Percentiles rank a stretch among this genome's conserved stretches.
These are phyloP conservation scores for Conidiobolus incongruus DNA, from an alignment of 371 early-diverging fungal species.

Conservation along the genomic window DNA sequence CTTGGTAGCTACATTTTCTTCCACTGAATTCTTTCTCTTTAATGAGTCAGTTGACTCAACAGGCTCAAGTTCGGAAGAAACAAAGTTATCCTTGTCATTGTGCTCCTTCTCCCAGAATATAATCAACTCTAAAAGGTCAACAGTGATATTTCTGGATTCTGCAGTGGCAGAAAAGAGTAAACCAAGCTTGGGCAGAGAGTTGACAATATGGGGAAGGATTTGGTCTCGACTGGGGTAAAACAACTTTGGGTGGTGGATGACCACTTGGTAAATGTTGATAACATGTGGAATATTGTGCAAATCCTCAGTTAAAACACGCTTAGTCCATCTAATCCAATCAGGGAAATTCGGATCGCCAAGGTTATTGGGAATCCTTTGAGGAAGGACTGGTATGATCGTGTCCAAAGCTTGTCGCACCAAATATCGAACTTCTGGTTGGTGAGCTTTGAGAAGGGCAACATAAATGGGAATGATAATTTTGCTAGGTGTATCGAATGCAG, in stretches of 20 bases:
- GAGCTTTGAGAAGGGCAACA: conserved; percentile 65
- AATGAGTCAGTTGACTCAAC: conserved; percentile 2
- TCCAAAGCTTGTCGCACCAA: conserved; percentile 88
- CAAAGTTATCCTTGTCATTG: conserved; percentile 8
- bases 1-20: conserved; percentile 13
- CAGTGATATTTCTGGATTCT: conserved; percentile 65
- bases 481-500: conserved; percentile 75
- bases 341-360: conserved; percentile 27
- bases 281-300: conserved; percentile 70
- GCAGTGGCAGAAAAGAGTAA: conserved; percentile 58
- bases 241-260: conserved; percentile 70
- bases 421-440: conserved; percentile 56
- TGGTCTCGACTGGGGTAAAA: conserved; percentile 74
- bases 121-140: conserved; percentile 77
- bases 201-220: conserved; percentile 73
- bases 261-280: conserved; percentile 67
- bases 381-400: conserved; percentile 71
- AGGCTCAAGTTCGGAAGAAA: conserved; percentile 5
- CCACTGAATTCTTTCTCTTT: conserved; percentile 7
- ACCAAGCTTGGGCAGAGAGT: conserved; percentile 64
- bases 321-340: conserved; percentile 71
- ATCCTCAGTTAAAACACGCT: conserved; percentile 75
- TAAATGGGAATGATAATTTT: conserved; percentile 82
- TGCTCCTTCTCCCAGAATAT: conserved; percentile 65
- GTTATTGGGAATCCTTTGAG: conserved; percentile 36